These are phyloP conservation scores for Lepraria neglecta DNA, from an alignment of 495 filamentous ascomycete genomes.

Conservation along the genomic window DNA sequence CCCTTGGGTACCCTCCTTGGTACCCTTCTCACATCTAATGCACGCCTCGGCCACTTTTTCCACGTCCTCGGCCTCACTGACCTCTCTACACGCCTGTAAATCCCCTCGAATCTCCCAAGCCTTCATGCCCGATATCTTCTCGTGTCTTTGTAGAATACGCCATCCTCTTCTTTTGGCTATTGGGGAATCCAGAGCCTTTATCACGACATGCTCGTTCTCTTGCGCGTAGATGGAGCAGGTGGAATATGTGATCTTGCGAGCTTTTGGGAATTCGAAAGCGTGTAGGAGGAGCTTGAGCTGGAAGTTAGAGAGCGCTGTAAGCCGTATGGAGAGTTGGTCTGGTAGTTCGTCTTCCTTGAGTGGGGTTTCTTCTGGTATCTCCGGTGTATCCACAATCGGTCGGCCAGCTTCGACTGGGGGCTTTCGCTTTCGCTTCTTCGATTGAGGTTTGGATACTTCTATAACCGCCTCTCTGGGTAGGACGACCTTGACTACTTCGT, in stretches of 20 bases:
- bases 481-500: conserved; percentile 47
- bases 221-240: conserved; percentile 82
- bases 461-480: conserved; percentile 16
- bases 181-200: conserved; percentile 56
- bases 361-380: conserved; percentile 10
- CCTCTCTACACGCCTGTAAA: conserved; percentile 31
- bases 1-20: conserved; percentile 67
- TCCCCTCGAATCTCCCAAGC: conserved; percentile 67
- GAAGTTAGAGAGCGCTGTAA: conserved; percentile 66
- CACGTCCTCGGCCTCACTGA: conserved; percentile 24
- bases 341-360: not conserved
- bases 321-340: conserved; percentile 41
- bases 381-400: not conserved
- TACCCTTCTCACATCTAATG: conserved; percentile 72
- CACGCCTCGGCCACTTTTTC: conserved; percentile 62
- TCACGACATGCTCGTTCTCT: conserved; percentile 85
- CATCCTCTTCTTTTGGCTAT: conserved; percentile 66
- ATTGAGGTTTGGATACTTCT: conserved; percentile 24
- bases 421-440: conserved; percentile 36
- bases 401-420: not conserved
- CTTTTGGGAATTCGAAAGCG: conserved; percentile 76
- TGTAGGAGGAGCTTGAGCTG: conserved; percentile 73
- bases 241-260: conserved; percentile 73
- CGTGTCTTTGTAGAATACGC: conserved; percentile 60
- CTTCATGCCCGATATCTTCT: conserved; percentile 64